Percentiles rank a stretch among this genome's conserved stretches.
phyloP scores from a whole-genome alignment of 371 early-diverging fungal genomes.

The Mitosporidium daphniae region DNA sequence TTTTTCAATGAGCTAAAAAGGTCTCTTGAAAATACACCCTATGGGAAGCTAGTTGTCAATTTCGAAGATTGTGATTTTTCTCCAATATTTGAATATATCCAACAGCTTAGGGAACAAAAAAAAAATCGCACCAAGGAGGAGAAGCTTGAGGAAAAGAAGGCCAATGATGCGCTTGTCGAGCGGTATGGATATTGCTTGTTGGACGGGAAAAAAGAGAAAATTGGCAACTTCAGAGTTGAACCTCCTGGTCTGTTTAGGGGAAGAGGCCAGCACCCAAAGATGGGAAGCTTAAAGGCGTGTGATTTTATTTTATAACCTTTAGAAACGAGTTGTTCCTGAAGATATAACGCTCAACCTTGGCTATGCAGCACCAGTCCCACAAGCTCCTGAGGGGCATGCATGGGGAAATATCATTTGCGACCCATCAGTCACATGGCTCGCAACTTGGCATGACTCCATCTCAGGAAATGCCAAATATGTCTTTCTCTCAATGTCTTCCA shows the following conservation, averaged over 20 bases:
- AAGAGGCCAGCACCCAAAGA: slow-evolving; percentile 71
- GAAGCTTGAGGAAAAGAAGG: slow-evolving; percentile 32
- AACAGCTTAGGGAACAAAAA: slow-evolving; percentile 26
- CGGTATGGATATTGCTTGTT: slow-evolving; percentile 26
- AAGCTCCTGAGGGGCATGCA: slow-evolving; percentile 40
- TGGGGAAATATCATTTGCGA: slow-evolving; percentile 59
- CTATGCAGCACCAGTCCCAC: slow-evolving; percentile 27
- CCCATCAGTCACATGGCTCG: slow-evolving; percentile 68
- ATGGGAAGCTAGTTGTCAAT: slow-evolving; percentile 26
- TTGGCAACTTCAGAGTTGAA: slow-evolving; percentile 77
- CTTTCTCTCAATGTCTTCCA: slow-evolving; percentile 47
- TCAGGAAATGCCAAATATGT: slow-evolving; percentile 61
- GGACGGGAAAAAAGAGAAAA: slow-evolving; percentile 68
- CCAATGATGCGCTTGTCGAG: slow-evolving; percentile 24
- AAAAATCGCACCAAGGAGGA: slow-evolving; percentile 54
- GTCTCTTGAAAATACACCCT: slow-evolving; percentile 5
- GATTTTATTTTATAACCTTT: background rate
- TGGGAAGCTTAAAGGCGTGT: slow-evolving; percentile 48
- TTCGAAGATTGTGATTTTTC: slow-evolving; percentile 57
- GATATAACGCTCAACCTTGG: slow-evolving; percentile 66
- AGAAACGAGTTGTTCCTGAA: slow-evolving; percentile 46
- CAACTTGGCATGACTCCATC: slow-evolving; percentile 82
- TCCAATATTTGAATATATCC: slow-evolving; percentile 34
- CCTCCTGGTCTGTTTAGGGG: slow-evolving; percentile 83
- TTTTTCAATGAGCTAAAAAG: slow-evolving; percentile 48